Evolutionary conservation across 2,329 filamentous ascomycete genomes (phyloP), one percentile per base, ranked within the genome.

Genomic region (Aureobasidium uvarum): DNA sequence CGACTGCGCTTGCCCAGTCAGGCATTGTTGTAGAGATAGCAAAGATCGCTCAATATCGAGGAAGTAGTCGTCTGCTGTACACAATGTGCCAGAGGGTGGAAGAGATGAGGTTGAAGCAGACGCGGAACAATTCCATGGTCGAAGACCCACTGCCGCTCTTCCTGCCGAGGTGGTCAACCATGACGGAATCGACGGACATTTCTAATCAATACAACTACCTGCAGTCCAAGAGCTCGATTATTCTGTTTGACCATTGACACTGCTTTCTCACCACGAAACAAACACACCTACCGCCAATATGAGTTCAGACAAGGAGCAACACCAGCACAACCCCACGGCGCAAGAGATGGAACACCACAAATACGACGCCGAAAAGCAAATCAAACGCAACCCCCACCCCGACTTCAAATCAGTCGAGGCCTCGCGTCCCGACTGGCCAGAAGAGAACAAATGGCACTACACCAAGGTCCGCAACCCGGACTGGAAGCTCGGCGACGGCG

Each of bases 351-450:
- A 63, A n/a, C 46, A 54, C 25, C 25, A 20, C 46, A 52, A 45
- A 36, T 54, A 63, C 48, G 60, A 63, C 36, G 18, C 2, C 28
- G 81, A 83, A 69, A 77, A 78, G 23, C 69, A 74, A 43, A 74
- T 81, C 69, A 80, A 86, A 74, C 85, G 86, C 74, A 90, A 89
- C 75, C 86, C 85, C 1, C 89, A 91, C 76, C 84, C 84, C 2
- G 88, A 94, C 79, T 94, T 94, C 81, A 89, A 91, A 73, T 77
- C 79, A 23, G 86, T 91, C 64, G 88, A 94, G 78, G 81, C 81
- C 46, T 83, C 83, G 11, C 86, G 90, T 5, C 84, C 86, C 0
- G 79, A 83, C 66, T 92, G 84, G 78, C 81, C 87, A 71, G 69
- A 74, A 18, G 66, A 73, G 6, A 72, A 78, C 18, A 68, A 74